Percentiles rank a stretch among this genome's conserved stretches.
phyloP scores from a whole-genome alignment of 495 filamentous ascomycete species.

The Lepidopterella palustris region DNA sequence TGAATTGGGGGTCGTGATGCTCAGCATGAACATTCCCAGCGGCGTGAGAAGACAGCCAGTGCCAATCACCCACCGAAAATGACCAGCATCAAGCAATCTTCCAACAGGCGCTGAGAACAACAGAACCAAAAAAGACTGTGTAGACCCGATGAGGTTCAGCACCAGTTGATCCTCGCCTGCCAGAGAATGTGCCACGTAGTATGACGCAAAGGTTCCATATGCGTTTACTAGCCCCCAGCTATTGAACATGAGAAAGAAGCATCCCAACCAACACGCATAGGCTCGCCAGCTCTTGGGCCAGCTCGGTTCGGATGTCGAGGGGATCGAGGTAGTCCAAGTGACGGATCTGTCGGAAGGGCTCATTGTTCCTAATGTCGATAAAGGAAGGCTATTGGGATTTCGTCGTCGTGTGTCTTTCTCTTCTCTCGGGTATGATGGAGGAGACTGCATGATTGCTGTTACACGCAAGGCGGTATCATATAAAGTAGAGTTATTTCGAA shows the following conservation, averaged over 20 bases:
- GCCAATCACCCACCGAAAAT: slow-evolving; percentile 29
- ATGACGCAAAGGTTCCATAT: slow-evolving; percentile 40
- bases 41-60: slow-evolving; percentile 33
- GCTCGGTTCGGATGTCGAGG: neutral
- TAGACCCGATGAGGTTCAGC: slow-evolving; percentile 39
- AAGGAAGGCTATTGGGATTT: too few species aligned
- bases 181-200: slow-evolving; percentile 37
- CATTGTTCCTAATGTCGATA: too few species aligned
- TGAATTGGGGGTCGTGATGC: slow-evolving; percentile 25
- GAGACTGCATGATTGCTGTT: too few species aligned
- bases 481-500: too few species aligned
- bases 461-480: too few species aligned
- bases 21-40: slow-evolving; percentile 36
- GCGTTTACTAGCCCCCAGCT: slow-evolving; percentile 41
- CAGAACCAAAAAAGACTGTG: slow-evolving; percentile 37
- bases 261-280: slow-evolving; percentile 35
- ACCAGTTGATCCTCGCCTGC: slow-evolving; percentile 25
- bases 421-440: too few species aligned
- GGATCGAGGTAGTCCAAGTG: too few species aligned
- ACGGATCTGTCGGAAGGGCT: too few species aligned
- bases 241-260: slow-evolving; percentile 44
- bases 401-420: too few species aligned
- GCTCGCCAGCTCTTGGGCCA: slow-evolving; percentile 40
- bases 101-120: slow-evolving; percentile 36
- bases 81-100: slow-evolving; percentile 39